Conservation (phyloP, 768 basidiomycete species). For the Suillus tomentosus region DNA sequence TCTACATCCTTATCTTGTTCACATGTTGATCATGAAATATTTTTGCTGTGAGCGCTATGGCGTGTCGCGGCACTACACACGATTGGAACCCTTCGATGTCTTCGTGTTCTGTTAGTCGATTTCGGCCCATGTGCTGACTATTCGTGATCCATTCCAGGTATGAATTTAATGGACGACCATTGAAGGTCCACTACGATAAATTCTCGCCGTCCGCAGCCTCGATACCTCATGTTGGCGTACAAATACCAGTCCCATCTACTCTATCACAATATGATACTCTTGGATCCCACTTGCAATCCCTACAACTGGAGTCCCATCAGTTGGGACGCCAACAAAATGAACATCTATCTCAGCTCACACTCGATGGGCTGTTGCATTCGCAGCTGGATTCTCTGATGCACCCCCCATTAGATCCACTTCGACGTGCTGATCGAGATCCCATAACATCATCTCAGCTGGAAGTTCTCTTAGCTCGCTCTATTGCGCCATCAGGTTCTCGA, state of each 20-base stretch:
- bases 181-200: conserved; percentile 93
- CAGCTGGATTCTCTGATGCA: conserved; percentile 24
- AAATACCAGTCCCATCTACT: conserved; percentile 18
- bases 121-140: conserved; percentile 13
- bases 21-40: background rate
- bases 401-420: conserved; percentile 26
- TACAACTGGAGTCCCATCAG: conserved; percentile 7
- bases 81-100: background rate
- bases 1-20: background rate
- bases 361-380: conserved; percentile 23
- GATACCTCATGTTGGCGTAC: conserved; percentile 26
- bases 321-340: conserved; percentile 23
- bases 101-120: background rate
- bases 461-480: conserved; percentile 24
- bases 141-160: conserved; percentile 48
- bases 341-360: conserved; percentile 7
- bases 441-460: conserved; percentile 31
- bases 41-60: background rate
- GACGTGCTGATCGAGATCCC: conserved; percentile 30
- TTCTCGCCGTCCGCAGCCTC: conserved; percentile 49
- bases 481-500: conserved; percentile 11
- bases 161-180: conserved; percentile 82
- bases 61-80: background rate
- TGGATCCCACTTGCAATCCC: conserved; percentile 13
- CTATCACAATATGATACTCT: conserved; percentile 25